These are phyloP conservation scores for Neonothopanus nambi DNA, from an alignment of 1,284 basidiomycete species.

Conservation along the genomic window DNA sequence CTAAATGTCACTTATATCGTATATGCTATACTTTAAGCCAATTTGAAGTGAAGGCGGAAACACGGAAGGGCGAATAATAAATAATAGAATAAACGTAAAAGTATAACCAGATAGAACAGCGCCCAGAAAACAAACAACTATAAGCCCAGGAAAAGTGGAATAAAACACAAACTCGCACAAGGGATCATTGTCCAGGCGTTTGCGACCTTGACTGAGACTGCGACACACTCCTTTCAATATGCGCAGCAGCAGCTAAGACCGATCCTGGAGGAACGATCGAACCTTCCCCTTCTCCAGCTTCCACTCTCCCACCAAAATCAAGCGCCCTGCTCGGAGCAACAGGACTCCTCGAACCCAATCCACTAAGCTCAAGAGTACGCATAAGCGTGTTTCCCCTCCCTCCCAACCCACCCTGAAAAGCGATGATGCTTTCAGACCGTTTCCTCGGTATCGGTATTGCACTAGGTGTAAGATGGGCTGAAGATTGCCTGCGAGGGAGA, in stretches of 20 bases:
- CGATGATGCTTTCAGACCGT: conserved; percentile 28
- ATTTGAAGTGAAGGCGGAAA: too few species aligned
- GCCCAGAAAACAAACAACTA: too few species aligned
- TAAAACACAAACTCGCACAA: not conserved
- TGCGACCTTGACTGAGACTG: too few species aligned
- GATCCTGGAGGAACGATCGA: conserved; percentile 12
- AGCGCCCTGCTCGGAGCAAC: not conserved
- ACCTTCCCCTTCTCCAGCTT: too few species aligned
- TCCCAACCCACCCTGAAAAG: conserved; percentile 17
- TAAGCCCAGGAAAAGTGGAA: too few species aligned
- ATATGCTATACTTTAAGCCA: too few species aligned
- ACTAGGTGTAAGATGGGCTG: conserved; percentile 26
- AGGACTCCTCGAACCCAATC: not conserved
- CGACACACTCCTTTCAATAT: conserved; percentile 24
- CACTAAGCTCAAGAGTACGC: conserved; percentile 13
- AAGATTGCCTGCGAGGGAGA: conserved; percentile 22
- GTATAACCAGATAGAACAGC: too few species aligned
- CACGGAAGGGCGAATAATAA: too few species aligned
- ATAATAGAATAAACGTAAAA: too few species aligned
- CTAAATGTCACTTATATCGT: too few species aligned
- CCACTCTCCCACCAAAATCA: conserved; percentile 1
- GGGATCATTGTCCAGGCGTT: too few species aligned
- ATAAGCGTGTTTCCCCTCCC: conserved; percentile 16
- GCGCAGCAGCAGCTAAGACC: conserved; percentile 33
- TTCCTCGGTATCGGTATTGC: conserved; percentile 25